These are phyloP conservation scores for Chrysoporthe austroafricana DNA, from an alignment of 2,329 filamentous ascomycete genomes.

Conservation along the genomic window DNA sequence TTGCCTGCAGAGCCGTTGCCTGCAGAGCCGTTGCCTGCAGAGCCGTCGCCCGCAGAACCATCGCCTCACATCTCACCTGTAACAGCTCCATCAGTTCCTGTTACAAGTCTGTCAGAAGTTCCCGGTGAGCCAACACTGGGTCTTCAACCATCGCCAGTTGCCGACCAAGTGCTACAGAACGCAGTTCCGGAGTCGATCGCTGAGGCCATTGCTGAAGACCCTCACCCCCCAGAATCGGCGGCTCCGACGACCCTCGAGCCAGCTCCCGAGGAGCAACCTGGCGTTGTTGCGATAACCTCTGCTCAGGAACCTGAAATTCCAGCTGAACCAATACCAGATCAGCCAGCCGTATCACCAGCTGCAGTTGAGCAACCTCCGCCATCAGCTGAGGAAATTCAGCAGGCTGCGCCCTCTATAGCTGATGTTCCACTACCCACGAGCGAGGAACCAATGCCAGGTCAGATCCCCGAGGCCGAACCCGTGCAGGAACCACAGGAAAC, in stretches of 20 bases:
- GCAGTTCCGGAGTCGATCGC: conserved; percentile 10
- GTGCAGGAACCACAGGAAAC: background rate
- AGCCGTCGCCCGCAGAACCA: conserved; percentile 36
- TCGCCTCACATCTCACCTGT: conserved; percentile 1
- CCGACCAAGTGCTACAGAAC: background rate
- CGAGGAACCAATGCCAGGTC: conserved; percentile 24
- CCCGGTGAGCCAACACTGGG: conserved; percentile 19
- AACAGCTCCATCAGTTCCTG: conserved; percentile 2
- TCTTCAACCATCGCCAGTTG: conserved; percentile 21
- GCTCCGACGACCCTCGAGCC: conserved; percentile 7
- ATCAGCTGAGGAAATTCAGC: background rate
- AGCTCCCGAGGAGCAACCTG: conserved; percentile 9
- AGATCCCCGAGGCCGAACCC: background rate
- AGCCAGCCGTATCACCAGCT: background rate
- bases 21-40: conserved; percentile 48
- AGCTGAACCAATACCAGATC: conserved; percentile 13
- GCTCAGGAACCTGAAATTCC: conserved; percentile 3
- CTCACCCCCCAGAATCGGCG: conserved; percentile 11
- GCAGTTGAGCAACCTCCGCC: conserved; percentile 12
- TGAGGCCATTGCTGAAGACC: conserved; percentile 3
- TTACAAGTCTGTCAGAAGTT: conserved; percentile 12
- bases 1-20: conserved; percentile 19
- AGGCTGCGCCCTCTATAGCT: conserved; percentile 2
- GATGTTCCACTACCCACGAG: conserved; percentile 22
- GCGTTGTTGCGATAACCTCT: conserved; percentile 13